Evolutionary conservation across 2,329 filamentous ascomycete genomes (phyloP).

Genomic region (Colletotrichum euphorbiae): DNA sequence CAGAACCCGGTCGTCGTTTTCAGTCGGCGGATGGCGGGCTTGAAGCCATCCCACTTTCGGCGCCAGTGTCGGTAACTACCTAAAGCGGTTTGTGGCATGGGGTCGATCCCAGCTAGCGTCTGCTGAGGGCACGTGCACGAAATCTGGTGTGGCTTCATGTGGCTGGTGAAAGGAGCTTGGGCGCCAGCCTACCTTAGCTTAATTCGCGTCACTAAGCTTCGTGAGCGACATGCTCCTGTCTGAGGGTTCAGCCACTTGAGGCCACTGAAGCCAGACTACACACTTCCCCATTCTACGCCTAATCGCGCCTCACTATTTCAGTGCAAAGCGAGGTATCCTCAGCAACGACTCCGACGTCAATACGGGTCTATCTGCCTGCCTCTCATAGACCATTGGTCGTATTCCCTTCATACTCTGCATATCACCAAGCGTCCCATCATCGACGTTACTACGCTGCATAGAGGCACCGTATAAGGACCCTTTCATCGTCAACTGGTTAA

Average conservation of each 20-base stretch:
- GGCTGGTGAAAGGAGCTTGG: slow-evolving; percentile 1
- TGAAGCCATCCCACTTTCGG: slow-evolving; percentile 30
- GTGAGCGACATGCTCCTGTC: not conserved
- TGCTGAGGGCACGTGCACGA: not conserved
- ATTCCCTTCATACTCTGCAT: slow-evolving; percentile 3
- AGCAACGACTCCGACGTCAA: slow-evolving; percentile 24
- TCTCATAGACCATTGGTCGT: not conserved
- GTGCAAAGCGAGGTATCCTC: slow-evolving; percentile 33
- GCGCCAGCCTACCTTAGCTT: too few species aligned
- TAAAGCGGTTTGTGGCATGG: slow-evolving; percentile 20
- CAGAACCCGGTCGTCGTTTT: slow-evolving; percentile 12
- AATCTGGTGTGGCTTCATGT: not conserved
- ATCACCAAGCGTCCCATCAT: slow-evolving; percentile 23
- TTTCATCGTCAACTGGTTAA: not conserved
- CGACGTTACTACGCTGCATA: not conserved
- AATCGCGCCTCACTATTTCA: slow-evolving; percentile 6
- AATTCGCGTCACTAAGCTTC: not conserved
- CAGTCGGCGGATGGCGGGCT: slow-evolving; percentile 16
- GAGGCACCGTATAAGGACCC: too few species aligned
- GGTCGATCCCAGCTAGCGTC: not conserved
- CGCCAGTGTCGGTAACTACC: slow-evolving; percentile 35
- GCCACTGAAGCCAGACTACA: not conserved
- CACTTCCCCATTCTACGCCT: not conserved
- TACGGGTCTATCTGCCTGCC: slow-evolving; percentile 3
- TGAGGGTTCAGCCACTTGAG: slow-evolving; percentile 7